These are phyloP conservation scores for Fusarium longipes DNA, from an alignment of 2,329 filamentous ascomycete genomes.

Conservation along the genomic window DNA sequence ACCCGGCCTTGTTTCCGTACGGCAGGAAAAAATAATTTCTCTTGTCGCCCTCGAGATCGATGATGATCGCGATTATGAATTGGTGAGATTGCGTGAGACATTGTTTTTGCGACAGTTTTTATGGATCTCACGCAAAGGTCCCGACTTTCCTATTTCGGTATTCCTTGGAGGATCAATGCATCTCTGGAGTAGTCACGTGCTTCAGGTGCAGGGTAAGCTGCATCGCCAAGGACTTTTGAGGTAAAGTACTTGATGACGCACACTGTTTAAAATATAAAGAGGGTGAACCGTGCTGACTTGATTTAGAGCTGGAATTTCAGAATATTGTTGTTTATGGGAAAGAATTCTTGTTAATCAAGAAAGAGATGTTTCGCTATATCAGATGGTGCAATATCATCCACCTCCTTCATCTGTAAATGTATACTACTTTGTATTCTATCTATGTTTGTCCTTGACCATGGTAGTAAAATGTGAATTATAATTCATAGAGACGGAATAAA, in stretches of 20 bases:
- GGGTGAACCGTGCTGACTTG: background rate
- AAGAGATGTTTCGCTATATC: too few relatives aligned
- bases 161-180: background rate
- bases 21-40: too few relatives aligned
- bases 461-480: accelerated
- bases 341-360: too few relatives aligned
- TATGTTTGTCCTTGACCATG: too few relatives aligned
- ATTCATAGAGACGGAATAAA: background rate
- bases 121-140: constrained; percentile 19
- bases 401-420: too few relatives aligned
- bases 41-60: background rate
- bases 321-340: too few relatives aligned
- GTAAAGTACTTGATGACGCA: too few relatives aligned
- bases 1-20: background rate
- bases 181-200: constrained; percentile 7
- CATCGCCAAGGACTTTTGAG: too few relatives aligned
- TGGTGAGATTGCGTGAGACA: constrained; percentile 1
- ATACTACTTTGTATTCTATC: too few relatives aligned
- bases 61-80: background rate
- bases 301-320: background rate
- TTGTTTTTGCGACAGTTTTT: constrained; percentile 22
- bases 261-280: too few relatives aligned
- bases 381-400: too few relatives aligned
- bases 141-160: constrained; percentile 24
- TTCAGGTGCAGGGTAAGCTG: constrained; percentile 6